These are phyloP conservation scores for Lyophyllum semitale DNA, from an alignment of 768 basidiomycete species.

Conservation along the genomic window DNA sequence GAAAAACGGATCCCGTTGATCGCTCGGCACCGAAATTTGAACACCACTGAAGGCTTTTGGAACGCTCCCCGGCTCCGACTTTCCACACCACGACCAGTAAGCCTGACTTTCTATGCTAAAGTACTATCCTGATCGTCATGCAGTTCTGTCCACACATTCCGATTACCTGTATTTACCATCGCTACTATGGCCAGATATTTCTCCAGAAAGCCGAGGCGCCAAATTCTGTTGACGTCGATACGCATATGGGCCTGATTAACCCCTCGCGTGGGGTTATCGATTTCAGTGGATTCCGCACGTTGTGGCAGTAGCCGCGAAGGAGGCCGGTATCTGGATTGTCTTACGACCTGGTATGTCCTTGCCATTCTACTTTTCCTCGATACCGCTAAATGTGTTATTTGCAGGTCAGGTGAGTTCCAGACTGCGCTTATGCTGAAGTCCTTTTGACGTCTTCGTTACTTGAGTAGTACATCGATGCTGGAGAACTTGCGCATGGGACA, in stretches of 20 bases:
- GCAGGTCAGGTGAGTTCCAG: conserved; percentile 38
- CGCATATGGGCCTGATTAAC: conserved; percentile 78
- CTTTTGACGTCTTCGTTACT: neutral
- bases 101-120: conserved; percentile 16
- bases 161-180: conserved; percentile 78
- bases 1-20: no score
- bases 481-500: conserved; percentile 71
- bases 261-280: conserved; percentile 76
- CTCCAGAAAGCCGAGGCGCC: conserved; percentile 81
- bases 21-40: neutral
- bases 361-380: neutral
- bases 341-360: conserved; percentile 67
- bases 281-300: conserved; percentile 67
- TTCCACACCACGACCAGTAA: conserved; percentile 39
- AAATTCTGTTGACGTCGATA: conserved; percentile 77
- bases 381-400: neutral
- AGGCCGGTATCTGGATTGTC: conserved; percentile 76
- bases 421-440: neutral
- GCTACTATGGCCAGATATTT: conserved; percentile 81
- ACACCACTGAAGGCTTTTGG: conserved; percentile 1
- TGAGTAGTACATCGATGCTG: conserved; percentile 71
- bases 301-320: conserved; percentile 73
- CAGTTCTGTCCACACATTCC: conserved; percentile 84
- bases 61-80: neutral
- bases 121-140: neutral